A percentile compares a stretch with the other conserved stretches of the same genome.
These are phyloP conservation scores for Chimonanthus salicifolius DNA, from an alignment of 164 flowering plant species.

Conservation along the genomic window DNA sequence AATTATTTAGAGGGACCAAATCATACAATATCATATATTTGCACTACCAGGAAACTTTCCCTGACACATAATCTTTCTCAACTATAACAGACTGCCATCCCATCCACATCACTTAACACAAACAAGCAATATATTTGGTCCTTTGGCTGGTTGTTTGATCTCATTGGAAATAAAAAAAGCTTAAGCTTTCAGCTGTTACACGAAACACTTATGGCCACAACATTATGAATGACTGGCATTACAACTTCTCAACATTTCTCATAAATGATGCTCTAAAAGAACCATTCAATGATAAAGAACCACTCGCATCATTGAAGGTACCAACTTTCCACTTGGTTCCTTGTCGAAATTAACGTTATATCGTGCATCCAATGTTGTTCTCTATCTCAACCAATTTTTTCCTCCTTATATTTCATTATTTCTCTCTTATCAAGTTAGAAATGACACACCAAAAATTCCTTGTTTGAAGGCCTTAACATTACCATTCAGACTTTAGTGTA, in stretches of 20 bases:
- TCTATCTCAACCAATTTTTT: background rate
- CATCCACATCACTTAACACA: background rate
- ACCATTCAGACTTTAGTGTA: background rate
- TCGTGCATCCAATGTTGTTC: background rate
- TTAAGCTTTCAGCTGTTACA: constrained; percentile 2
- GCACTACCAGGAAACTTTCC: no score
- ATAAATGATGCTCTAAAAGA: background rate
- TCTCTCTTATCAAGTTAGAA: background rate
- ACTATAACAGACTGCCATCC: background rate
- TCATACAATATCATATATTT: no score
- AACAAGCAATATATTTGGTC: background rate
- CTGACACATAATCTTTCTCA: no score
- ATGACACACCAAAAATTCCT: background rate
- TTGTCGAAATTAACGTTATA: no score
- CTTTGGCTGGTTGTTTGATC: background rate
- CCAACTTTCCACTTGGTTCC: background rate
- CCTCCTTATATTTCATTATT: background rate
- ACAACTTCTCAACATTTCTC: background rate
- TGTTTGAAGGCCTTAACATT: background rate
- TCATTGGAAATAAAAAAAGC: background rate
- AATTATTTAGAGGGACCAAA: no score
- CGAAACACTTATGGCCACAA: background rate
- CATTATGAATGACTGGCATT: background rate
- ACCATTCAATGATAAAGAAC: no score
- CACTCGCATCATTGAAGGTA: background rate